phyloP scores from a whole-genome alignment of 108 stramenopile species.

The Skeletonema grethae region DNA sequence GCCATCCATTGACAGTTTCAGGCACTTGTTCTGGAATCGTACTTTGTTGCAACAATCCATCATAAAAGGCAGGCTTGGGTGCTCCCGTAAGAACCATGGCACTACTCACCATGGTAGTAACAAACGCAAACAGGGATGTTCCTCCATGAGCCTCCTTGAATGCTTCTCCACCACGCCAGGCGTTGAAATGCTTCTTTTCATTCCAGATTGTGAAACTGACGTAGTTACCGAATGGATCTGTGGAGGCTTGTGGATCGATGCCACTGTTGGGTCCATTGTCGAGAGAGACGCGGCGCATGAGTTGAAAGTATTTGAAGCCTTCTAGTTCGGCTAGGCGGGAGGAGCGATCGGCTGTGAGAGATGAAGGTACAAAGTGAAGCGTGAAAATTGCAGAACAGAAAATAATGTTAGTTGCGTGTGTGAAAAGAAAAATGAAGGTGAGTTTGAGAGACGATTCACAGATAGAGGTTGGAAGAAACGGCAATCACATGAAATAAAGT shows the following conservation, averaged over 20 bases:
- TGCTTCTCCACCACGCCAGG: slow-evolving; percentile 85
- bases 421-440: background rate
- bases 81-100: slow-evolving; percentile 74
- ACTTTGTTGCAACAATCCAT: slow-evolving; percentile 68
- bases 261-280: slow-evolving; percentile 48
- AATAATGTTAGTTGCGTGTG: background rate
- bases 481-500: too few relatives aligned
- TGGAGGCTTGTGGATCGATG: slow-evolving; percentile 37
- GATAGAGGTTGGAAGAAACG: too few relatives aligned
- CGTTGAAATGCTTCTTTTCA: slow-evolving; percentile 80
- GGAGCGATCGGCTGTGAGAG: slow-evolving; percentile 81
- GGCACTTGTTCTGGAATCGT: slow-evolving; percentile 47
- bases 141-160: slow-evolving; percentile 95
- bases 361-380: too few relatives aligned
- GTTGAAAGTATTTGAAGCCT: slow-evolving; percentile 88
- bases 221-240: slow-evolving; percentile 68
- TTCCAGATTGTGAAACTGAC: slow-evolving; percentile 87
- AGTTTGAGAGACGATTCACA: too few relatives aligned
- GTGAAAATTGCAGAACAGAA: background rate
- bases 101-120: slow-evolving; percentile 77
- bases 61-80: slow-evolving; percentile 85
- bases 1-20: slow-evolving; percentile 86
- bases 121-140: slow-evolving; percentile 66
- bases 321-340: slow-evolving; percentile 68
- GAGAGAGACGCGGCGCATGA: slow-evolving; percentile 74